These are phyloP conservation scores for Echria macrotheca DNA, from an alignment of 495 filamentous ascomycete genomes.

Conservation along the genomic window DNA sequence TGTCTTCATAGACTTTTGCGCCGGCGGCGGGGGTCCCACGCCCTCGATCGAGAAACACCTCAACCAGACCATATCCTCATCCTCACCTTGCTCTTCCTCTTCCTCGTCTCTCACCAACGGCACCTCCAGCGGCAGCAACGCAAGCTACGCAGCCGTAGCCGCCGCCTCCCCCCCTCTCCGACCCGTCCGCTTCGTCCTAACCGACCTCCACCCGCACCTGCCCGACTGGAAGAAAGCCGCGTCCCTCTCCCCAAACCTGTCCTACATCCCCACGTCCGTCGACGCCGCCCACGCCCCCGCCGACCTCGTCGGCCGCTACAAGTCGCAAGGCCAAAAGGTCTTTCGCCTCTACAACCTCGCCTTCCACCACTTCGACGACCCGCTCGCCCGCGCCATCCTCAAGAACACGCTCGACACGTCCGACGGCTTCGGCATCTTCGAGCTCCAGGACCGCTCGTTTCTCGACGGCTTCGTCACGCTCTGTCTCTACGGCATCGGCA, in stretches of 20 bases:
- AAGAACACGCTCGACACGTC: constrained; percentile 56
- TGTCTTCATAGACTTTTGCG: constrained; percentile 68
- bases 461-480: constrained; percentile 51
- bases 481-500: constrained; percentile 47
- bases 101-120: constrained; percentile 17
- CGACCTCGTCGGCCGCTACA: constrained; percentile 34
- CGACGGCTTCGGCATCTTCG: constrained; percentile 69
- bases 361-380: constrained; percentile 73
- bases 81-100: neutral
- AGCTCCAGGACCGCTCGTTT: constrained; percentile 59
- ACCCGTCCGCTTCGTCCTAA: constrained; percentile 58
- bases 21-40: constrained; percentile 66
- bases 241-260: constrained; percentile 43
- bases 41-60: constrained; percentile 54
- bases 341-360: constrained; percentile 67
- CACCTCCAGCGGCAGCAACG: neutral
- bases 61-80: constrained; percentile 37
- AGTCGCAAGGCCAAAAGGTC: constrained; percentile 38
- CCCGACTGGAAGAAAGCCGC: constrained; percentile 53
- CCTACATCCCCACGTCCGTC: constrained; percentile 51
- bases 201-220: constrained; percentile 63
- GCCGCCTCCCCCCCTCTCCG: constrained; percentile 5
- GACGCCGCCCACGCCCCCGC: constrained; percentile 55
- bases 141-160: constrained; percentile 13
- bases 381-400: constrained; percentile 51